Evolutionary conservation across 768 basidiomycete species (phyloP), one percentile per base, ranked within the genome.

Genomic region (Porphyrellus cyaneotinctus): DNA sequence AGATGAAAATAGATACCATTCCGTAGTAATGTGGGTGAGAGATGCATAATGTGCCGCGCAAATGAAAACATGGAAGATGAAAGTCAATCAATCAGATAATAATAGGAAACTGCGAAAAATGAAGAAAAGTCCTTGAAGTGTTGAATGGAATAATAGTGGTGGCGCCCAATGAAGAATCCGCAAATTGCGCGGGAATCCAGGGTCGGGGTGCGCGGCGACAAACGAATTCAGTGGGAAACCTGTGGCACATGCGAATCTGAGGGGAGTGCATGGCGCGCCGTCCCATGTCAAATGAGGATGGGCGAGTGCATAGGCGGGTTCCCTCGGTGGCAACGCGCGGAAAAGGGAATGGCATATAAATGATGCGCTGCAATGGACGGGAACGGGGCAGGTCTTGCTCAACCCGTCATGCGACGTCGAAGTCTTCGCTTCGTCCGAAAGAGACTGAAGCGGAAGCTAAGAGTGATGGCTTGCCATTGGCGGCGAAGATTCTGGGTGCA

Each of bases 401-500:
- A 68, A 31, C 66, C 59, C 7, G 66, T 64, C 59, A 69, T 32
- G 30, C 61, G 58, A 39, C 70, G 67, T 45, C 57, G 57, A 20
- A 73, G 60, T 53, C 69, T 56, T 41, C 75, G 74, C 54, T 76
- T 75, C 18, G 74, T 76, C 47, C 83, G 71, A 65, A 85, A 86
- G 38, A 85, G 67, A 51, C 74, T 70, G 59, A 86, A 84, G 38
- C 81, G 74, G 28, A 85, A 58, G 52, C 81, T 69, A 20, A 86
- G 75, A 0, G 74, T 65, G 26, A 85, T 55, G 10, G 83, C 81
- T 59, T 83, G 81, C 84, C 85, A 85, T 52, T 83, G 79, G 10
- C 79, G 72, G 51, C 73, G 71, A 38, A 86, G 66, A 43, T 68
- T 70, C 63, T 83, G 73, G 10, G 72, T 68, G 67, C 84, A 85